Evolutionary conservation across 2,329 filamentous ascomycete genomes (phyloP), one percentile per base, ranked within the genome.

Genomic region (Aureobasidium musti): DNA sequence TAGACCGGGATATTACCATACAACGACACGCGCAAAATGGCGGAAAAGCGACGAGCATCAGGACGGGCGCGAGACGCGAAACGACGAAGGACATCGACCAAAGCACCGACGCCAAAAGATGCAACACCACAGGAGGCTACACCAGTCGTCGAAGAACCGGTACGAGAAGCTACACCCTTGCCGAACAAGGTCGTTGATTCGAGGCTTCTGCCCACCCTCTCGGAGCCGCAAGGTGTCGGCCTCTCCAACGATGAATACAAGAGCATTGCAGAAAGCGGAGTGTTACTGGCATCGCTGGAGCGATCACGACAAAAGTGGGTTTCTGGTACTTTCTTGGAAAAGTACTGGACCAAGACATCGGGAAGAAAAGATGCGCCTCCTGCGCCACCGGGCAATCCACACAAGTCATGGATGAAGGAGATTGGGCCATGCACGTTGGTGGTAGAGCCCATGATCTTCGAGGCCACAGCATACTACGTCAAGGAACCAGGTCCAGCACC

Each of bases 361-460:
- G 90, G 89, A 77, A 85, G 85, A 69, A 91, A 89, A 75, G 87
- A 88, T 50, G 84, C 85, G n/a, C 68, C 61, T 23, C 71, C 72
- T 2, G 76, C 87, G 28, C 83, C 84, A 65, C 87, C 76, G 23
- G 72, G 73, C 64, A 77, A 77, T 47, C 74, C 75, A 5, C 74
- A 76, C 47, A 67, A 69, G 33, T 75, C 75, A 64, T 74, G 71
- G 69, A 75, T 76, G 74, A 81, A 77, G 74, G 73, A 88, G 76
- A 84, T 91, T 26, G 91, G 91, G 71, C 85, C 85, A 71, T 87
- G 91, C 69, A 87, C 87, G 39, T 87, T 96, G 69, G 89, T 87
- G 26, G 87, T 93, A 68, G 91, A 93, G 76, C 91, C 91, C 52
- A 90, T 95, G 74, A 85, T 90, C 50, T 86, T 95, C 71, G 89